phyloP scores from a whole-genome alignment of 495 filamentous ascomycete species.

The Pyrenopolyporus hunteri region DNA sequence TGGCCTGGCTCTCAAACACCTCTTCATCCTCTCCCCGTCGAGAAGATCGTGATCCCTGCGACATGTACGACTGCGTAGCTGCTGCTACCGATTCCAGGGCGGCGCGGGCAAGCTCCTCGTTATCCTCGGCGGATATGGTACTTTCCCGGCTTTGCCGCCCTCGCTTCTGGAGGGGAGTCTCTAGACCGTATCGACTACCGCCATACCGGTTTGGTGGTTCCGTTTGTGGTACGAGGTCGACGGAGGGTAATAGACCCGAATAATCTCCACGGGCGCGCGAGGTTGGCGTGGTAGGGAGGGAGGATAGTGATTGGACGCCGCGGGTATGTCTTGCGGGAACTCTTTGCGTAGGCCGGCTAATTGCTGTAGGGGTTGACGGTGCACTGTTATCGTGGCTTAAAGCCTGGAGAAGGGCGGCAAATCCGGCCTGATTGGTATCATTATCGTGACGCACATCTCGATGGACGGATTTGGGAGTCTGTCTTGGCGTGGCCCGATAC shows the following conservation, averaged over 20 bases:
- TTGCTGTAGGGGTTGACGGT: constrained; percentile 59
- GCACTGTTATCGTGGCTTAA: constrained; percentile 75
- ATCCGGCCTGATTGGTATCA: constrained; percentile 58
- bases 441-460: constrained; percentile 47
- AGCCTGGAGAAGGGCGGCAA: constrained; percentile 78
- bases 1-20: constrained; percentile 56
- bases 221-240: constrained; percentile 62
- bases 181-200: constrained; percentile 38
- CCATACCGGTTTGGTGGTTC: constrained; percentile 52
- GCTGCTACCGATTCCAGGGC: constrained; percentile 63
- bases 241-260: constrained; percentile 58
- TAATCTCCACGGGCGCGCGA: constrained; percentile 50
- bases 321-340: constrained; percentile 65
- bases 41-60: constrained; percentile 45
- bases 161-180: constrained; percentile 40
- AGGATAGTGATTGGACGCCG: constrained; percentile 76
- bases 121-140: constrained; percentile 85
- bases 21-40: constrained; percentile 45
- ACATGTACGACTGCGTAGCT: constrained; percentile 49
- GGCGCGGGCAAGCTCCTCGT: constrained; percentile 63
- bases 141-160: constrained; percentile 76
- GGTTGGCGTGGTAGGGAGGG: constrained; percentile 77
- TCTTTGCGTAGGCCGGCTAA: constrained; percentile 50
- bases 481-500: constrained; percentile 53
- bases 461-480: constrained; percentile 53